Conservation (phyloP, 768 basidiomycete genomes). For the Leucocoprinus sp. region DNA sequence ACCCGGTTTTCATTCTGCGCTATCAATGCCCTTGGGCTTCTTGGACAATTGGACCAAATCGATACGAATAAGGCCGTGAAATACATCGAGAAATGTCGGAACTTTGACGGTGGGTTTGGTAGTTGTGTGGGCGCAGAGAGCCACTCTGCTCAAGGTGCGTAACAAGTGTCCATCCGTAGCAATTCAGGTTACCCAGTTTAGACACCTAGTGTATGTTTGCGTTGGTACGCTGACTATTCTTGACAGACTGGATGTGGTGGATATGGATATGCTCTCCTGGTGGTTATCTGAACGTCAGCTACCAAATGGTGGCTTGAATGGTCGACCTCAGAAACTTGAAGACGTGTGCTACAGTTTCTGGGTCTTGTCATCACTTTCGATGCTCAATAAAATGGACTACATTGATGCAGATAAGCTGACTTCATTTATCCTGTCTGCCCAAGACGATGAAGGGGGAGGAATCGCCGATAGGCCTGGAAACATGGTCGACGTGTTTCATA, state of each 20-base stretch:
- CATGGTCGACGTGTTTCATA: conserved; percentile 97
- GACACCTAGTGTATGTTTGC: conserved; percentile 73
- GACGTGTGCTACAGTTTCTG: conserved; percentile 99
- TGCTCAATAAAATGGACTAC: conserved; percentile 77
- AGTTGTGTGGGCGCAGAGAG: conserved; percentile 79
- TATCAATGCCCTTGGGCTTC: conserved; percentile 72
- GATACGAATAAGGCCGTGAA: conserved; percentile 58
- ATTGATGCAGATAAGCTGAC: conserved; percentile 77
- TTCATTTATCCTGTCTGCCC: conserved; percentile 81
- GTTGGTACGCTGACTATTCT: conserved; percentile 83
- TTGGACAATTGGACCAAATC: conserved; percentile 64
- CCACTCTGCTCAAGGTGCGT: conserved; percentile 81
- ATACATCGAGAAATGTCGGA: conserved; percentile 73
- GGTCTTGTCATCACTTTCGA: conserved; percentile 85
- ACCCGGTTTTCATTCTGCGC: conserved; percentile 89
- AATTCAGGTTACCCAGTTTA: no score
- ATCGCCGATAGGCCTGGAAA: conserved; percentile 92
- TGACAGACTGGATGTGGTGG: conserved; percentile 72
- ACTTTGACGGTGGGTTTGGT: conserved; percentile 97
- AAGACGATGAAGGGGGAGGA: conserved; percentile 86
- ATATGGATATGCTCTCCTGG: conserved; percentile 75
- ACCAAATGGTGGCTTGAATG: conserved; percentile 90
- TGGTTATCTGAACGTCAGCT: conserved; percentile 94
- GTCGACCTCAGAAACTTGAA: conserved; percentile 95
- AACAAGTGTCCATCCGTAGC: no score